phyloP scores from a whole-genome alignment of 768 basidiomycete genomes.

The Pluteus cervinus region DNA sequence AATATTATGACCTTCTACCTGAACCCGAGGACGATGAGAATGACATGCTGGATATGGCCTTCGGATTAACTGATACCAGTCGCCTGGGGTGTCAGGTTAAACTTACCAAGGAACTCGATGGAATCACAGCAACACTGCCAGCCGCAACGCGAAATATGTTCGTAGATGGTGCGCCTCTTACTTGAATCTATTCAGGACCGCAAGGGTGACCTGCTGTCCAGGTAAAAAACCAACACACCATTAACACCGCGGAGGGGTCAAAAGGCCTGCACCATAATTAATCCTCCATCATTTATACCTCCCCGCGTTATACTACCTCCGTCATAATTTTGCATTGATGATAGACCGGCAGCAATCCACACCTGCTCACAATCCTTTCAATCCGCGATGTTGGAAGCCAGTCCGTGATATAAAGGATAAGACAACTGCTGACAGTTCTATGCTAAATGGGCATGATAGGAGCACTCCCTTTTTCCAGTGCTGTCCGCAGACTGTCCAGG shows the following conservation, averaged over 20 bases:
- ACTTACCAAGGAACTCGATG: conserved; percentile 77
- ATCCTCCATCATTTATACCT: too few relatives aligned
- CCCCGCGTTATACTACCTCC: too few relatives aligned
- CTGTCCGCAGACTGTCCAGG: conserved; percentile 55
- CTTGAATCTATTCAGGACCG: neutral
- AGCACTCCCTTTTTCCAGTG: conserved; percentile 67
- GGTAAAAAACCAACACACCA: conserved; percentile 8
- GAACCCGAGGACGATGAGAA: conserved; percentile 99
- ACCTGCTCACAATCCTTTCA: too few relatives aligned
- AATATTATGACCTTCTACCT: conserved; percentile 80
- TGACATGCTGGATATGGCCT: conserved; percentile 97
- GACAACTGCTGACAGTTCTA: conserved; percentile 2
- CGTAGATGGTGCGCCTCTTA: conserved; percentile 66
- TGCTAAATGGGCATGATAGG: conserved; percentile 55
- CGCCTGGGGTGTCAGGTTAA: conserved; percentile 73
- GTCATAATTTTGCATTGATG: too few relatives aligned
- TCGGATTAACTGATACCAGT: conserved; percentile 93
- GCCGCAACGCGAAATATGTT: conserved; percentile 96
- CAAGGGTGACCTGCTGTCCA: neutral
- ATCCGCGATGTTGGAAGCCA: too few relatives aligned
- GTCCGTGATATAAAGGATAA: too few relatives aligned
- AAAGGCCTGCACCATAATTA: too few relatives aligned
- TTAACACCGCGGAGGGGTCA: too few relatives aligned
- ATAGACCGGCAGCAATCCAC: too few relatives aligned
- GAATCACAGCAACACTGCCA: conserved; percentile 79